Evolutionary conservation across 2,329 filamentous ascomycete genomes (phyloP).

Genomic region (Fusarium sp.): DNA sequence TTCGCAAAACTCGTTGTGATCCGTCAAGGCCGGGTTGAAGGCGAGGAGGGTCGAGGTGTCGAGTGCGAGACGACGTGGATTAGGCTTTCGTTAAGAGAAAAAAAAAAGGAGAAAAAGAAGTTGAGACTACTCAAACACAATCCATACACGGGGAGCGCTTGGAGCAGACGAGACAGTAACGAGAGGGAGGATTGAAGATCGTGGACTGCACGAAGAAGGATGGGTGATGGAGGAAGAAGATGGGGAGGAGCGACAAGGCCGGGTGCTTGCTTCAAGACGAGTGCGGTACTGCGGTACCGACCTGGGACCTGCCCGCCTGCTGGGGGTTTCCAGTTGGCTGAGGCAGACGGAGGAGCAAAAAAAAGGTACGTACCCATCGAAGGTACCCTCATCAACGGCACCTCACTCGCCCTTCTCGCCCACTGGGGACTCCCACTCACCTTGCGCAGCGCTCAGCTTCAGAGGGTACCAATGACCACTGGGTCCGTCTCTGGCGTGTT

Average conservation of each 20-base stretch:
- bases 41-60: conserved; percentile 41
- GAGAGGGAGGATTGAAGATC: conserved; percentile 43
- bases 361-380: conserved; percentile 45
- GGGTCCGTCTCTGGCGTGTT: conserved; percentile 26
- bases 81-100: conserved; percentile 20
- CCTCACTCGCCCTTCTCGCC: conserved; percentile 34
- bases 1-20: conserved; percentile 49
- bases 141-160: conserved; percentile 33
- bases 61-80: conserved; percentile 40
- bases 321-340: conserved; percentile 44
- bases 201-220: conserved; percentile 51
- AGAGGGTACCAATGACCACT: conserved; percentile 38
- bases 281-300: conserved; percentile 47
- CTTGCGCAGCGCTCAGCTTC: conserved; percentile 14
- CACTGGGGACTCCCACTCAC: conserved; percentile 28
- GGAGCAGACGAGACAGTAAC: conserved; percentile 37
- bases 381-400: conserved; percentile 39
- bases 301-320: conserved; percentile 38
- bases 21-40: conserved; percentile 45
- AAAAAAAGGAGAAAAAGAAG: conserved; percentile 29
- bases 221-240: conserved; percentile 51
- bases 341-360: conserved; percentile 29
- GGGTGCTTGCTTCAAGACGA: conserved; percentile 48
- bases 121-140: conserved; percentile 45
- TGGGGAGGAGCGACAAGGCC: conserved; percentile 53